A percentile compares a stretch with the other conserved stretches of the same genome.
phyloP scores from a whole-genome alignment of 345 rosid species.

The Cardamine resedifolia region DNA sequence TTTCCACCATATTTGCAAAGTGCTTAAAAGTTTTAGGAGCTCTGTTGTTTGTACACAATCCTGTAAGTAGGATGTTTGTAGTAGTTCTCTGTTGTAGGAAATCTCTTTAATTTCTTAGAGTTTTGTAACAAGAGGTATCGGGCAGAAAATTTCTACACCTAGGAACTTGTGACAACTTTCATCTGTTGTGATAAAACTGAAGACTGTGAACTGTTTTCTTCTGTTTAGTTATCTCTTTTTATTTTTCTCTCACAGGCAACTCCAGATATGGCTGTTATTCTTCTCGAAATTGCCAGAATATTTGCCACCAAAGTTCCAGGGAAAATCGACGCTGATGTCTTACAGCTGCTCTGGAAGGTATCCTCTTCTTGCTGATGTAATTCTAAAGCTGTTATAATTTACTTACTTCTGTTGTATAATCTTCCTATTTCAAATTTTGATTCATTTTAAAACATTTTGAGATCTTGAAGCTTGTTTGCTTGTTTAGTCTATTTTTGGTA shows the following conservation, averaged over 20 bases:
- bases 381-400: neutral
- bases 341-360: conserved; percentile 97
- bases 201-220: conserved; percentile 19
- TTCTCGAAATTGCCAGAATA: conserved; percentile 98
- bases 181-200: neutral
- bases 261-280: conserved; percentile 99
- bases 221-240: neutral
- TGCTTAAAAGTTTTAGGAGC: neutral
- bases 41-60: conserved; percentile 1
- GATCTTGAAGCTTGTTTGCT: conserved; percentile 20
- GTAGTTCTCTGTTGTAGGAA: neutral
- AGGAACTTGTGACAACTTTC: conserved; percentile 4
- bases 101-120: neutral
- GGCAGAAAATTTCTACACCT: conserved; percentile 13
- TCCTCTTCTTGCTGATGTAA: conserved; percentile 25
- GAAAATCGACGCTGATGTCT: conserved; percentile 97
- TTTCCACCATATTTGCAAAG: conserved; percentile 5
- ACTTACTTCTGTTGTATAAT: neutral
- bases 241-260: conserved; percentile 66
- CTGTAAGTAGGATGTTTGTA: neutral
- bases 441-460: neutral
- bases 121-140: conserved; percentile 4
- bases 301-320: conserved; percentile 99
- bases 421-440: conserved; percentile 12
- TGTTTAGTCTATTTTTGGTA: conserved; percentile 4